Percentiles rank a stretch among this genome's conserved stretches.
Evolutionary conservation across 2,329 filamentous ascomycete genomes (phyloP).

Genomic region (Penicillium sp.): DNA sequence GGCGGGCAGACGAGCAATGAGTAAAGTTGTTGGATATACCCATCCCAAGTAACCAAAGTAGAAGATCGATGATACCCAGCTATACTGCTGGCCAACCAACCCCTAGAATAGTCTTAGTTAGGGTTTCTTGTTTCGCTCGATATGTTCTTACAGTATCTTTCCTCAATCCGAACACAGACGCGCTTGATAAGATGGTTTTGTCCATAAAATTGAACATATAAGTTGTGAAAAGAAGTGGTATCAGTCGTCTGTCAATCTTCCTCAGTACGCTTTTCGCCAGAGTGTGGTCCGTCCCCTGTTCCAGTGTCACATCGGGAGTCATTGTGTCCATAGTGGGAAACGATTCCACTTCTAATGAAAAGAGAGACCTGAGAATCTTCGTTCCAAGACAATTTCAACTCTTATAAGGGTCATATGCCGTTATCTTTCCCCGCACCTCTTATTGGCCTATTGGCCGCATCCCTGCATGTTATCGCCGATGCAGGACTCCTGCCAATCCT

Average conservation of each 20-base stretch:
- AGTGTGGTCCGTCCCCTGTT: conserved; percentile 11
- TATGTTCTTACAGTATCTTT: conserved; percentile 41
- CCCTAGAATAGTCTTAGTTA: conserved; percentile 7
- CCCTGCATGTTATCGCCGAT: conserved; percentile 10
- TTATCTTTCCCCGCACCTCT: conserved; percentile 20
- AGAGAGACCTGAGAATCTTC: not conserved
- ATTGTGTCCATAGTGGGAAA: conserved; percentile 2
- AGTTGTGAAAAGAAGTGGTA: conserved; percentile 44
- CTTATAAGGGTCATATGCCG: not conserved
- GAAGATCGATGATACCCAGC: conserved; percentile 31
- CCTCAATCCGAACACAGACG: conserved; percentile 56
- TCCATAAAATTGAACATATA: conserved; percentile 64
- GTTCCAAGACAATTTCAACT: not conserved
- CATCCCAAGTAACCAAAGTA: conserved; percentile 33
- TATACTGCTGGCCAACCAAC: conserved; percentile 25
- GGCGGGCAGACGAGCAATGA: conserved; percentile 26
- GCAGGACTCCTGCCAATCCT: not conserved
- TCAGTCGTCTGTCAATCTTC: conserved; percentile 35
- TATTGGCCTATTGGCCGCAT: not conserved
- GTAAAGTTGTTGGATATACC: conserved; percentile 27
- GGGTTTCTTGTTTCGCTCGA: not conserved
- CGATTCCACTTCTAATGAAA: not conserved
- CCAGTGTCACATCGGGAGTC: not conserved
- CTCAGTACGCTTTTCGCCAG: conserved; percentile 41
- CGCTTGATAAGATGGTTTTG: conserved; percentile 57